phyloP scores from a whole-genome alignment of 2,329 filamentous ascomycete species.

The Botrytis paeoniae region DNA sequence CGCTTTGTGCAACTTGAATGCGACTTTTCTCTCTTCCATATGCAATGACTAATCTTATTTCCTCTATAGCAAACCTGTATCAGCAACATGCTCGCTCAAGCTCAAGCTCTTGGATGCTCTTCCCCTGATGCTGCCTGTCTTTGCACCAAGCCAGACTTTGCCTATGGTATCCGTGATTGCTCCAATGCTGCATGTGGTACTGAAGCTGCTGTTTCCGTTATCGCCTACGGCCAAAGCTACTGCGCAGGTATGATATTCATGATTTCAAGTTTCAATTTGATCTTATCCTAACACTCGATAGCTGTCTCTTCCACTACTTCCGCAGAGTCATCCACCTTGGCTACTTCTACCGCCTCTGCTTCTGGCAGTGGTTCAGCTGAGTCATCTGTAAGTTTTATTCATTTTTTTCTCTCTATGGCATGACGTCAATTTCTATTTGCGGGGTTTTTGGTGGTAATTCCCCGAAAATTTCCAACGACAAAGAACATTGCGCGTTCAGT shows the following conservation, averaged over 20 bases:
- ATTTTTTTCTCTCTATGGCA: background rate
- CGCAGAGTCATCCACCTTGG: conserved; percentile 18
- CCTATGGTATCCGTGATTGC: conserved; percentile 48
- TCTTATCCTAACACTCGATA: background rate
- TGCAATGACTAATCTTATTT: conserved; percentile 24
- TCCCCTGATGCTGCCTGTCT: conserved; percentile 42
- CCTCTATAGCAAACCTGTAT: conserved; percentile 41
- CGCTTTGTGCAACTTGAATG: background rate
- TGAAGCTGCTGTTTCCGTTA: conserved; percentile 30
- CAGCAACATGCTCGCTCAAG: conserved; percentile 46
- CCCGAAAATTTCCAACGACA: background rate
- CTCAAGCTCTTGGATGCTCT: conserved; percentile 42
- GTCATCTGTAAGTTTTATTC: conserved; percentile 11
- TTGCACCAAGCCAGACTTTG: conserved; percentile 45
- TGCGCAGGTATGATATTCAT: conserved; percentile 31
- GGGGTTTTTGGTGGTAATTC: background rate
- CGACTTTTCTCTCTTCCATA: background rate
- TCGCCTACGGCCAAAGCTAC: conserved; percentile 34
- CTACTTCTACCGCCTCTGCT: conserved; percentile 14
- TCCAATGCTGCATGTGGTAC: conserved; percentile 43
- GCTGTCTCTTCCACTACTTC: conserved; percentile 10
- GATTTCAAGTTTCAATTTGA: background rate
- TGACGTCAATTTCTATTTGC: conserved; percentile 1
- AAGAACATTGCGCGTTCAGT: background rate
- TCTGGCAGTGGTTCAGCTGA: conserved; percentile 1